Evolutionary conservation across 2,329 filamentous ascomycete species (phyloP).

Genomic region (Penicillium verrucosum): DNA sequence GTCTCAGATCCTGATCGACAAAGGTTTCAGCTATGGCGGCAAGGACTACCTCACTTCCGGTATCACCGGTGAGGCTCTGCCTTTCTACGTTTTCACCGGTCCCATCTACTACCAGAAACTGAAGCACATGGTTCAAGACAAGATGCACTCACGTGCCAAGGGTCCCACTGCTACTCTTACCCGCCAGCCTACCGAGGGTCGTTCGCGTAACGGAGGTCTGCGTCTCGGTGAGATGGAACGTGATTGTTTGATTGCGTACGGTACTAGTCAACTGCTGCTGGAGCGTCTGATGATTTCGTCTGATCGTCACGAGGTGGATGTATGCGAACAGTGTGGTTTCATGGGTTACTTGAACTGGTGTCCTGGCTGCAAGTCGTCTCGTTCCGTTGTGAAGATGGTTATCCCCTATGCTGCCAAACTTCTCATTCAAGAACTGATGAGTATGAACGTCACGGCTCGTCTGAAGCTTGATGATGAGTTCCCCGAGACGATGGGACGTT

Average conservation of each 20-base stretch:
- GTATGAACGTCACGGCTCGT: constrained; percentile 96
- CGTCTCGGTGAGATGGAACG: constrained; percentile 98
- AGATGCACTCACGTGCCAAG: constrained; percentile 94
- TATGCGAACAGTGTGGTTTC: constrained; percentile 89
- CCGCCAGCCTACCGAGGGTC: constrained; percentile 91
- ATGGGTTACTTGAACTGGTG: constrained; percentile 97
- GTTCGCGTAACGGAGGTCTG: constrained; percentile 86
- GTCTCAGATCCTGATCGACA: constrained; percentile 75
- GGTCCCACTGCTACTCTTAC: constrained; percentile 90
- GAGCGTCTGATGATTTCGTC: constrained; percentile 94
- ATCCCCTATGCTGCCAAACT: constrained; percentile 98
- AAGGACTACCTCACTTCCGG: constrained; percentile 96
- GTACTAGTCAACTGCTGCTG: constrained; percentile 84
- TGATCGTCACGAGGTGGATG: constrained; percentile 85
- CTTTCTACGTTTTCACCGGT: constrained; percentile 96
- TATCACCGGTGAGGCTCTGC: constrained; percentile 88
- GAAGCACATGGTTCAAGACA: constrained; percentile 99
- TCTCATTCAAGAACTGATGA: constrained; percentile 90
- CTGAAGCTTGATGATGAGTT: constrained; percentile 94
- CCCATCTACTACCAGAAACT: constrained; percentile 99
- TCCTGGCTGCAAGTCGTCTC: constrained; percentile 82
- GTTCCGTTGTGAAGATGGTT: constrained; percentile 83
- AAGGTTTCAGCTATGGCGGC: constrained; percentile 94
- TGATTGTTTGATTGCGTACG: constrained; percentile 96
- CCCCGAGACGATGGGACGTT: constrained; percentile 51